Evolutionary conservation across 148 eudicot species (phyloP).

Genomic region (Talinum fruticosum): DNA sequence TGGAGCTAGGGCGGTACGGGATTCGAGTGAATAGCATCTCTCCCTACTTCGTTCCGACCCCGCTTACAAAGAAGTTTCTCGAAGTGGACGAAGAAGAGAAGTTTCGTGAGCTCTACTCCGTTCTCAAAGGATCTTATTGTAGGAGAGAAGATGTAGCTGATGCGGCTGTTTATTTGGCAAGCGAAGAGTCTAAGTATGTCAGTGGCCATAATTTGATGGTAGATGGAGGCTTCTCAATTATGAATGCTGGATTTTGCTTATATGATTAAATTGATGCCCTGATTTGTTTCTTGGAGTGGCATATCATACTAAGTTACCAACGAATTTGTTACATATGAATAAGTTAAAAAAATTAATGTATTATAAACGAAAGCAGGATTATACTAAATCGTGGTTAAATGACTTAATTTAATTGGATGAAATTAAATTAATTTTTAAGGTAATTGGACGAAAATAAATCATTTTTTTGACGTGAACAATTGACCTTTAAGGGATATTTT

Average conservation of each 20-base stretch:
- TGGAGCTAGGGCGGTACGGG: slow-evolving; percentile 33
- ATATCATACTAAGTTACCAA: no score
- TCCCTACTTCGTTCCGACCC: slow-evolving; percentile 20
- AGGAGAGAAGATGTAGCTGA: slow-evolving; percentile 26
- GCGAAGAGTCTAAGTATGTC: slow-evolving; percentile 33
- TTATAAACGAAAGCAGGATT: no score
- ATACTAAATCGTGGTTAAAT: no score
- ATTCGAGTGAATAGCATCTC: slow-evolving; percentile 36
- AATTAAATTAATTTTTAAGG: no score
- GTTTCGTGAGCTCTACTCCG: neutral
- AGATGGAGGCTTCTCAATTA: slow-evolving; percentile 31
- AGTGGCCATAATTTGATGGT: slow-evolving; percentile 31
- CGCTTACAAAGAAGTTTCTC: neutral
- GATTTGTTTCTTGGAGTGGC: no score
- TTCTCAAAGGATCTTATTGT: neutral
- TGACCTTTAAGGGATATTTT: no score
- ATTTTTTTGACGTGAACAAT: no score
- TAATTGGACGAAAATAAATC: no score
- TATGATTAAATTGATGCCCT: no score
- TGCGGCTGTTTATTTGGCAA: slow-evolving; percentile 24
- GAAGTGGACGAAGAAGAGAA: neutral
- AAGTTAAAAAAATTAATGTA: no score
- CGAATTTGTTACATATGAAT: no score
- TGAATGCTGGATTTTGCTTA: slow-evolving; percentile 3
- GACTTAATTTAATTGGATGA: no score